Conservation (phyloP, 805 yeast genomes). For the Candida ovalis region DNA sequence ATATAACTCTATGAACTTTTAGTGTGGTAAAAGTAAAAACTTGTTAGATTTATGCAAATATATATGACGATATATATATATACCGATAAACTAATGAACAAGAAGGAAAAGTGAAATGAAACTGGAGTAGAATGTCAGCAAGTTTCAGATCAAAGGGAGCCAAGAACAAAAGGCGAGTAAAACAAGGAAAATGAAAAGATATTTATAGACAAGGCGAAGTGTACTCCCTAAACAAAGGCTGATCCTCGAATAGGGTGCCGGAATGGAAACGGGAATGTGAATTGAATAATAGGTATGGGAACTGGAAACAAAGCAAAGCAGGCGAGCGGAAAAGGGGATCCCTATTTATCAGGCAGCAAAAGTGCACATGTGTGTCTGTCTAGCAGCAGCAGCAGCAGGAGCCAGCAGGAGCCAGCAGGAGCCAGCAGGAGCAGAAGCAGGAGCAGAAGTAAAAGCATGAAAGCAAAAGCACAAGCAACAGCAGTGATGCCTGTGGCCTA, state of each 20-base stretch:
- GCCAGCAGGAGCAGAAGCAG: too few relatives aligned
- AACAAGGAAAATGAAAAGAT: not conserved
- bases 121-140: not conserved
- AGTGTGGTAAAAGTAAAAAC: too few relatives aligned
- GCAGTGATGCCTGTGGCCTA: too few relatives aligned
- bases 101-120: not conserved
- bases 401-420: too few relatives aligned
- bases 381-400: not conserved
- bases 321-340: not conserved
- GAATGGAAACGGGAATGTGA: not conserved
- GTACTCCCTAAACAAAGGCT: not conserved
- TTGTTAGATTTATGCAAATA: too few relatives aligned
- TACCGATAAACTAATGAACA: not conserved
- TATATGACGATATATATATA: not conserved
- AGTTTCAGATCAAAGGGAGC: not conserved
- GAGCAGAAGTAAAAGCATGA: too few relatives aligned
- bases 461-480: too few relatives aligned
- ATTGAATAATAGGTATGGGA: not conserved
- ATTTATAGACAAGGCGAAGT: constrained; percentile 1
- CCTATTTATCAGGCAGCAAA: too few relatives aligned
- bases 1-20: too few relatives aligned
- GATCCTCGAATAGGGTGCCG: not conserved
- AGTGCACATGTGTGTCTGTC: not conserved
- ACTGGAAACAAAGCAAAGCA: not conserved
- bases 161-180: not conserved